Base-by-base conservation (phyloP, 768 basidiomycete genomes). In the Strobilomyces dryophilus region DNA sequence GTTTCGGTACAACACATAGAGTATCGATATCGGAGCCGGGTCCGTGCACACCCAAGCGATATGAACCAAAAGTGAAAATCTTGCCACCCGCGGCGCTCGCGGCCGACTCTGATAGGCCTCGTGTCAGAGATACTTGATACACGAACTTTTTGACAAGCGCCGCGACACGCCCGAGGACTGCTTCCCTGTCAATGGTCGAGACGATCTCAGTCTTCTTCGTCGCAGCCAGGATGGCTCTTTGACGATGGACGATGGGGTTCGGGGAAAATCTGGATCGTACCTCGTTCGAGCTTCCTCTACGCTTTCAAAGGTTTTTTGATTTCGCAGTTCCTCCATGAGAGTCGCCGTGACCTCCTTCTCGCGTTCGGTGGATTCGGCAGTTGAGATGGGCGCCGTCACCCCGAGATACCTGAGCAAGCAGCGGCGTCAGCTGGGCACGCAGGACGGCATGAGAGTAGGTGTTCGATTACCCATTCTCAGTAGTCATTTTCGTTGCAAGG, bases 21-120 rank as follows among this genome's bases (percentile, higher is more conserved):
- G 95, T 97, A 76, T 99, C 97, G 68, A 99, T 98, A 81, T 99
- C 95, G 45, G 87, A 79, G 4, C 92, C 89, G 34, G 95, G 97
- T 12, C 92, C 92, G 71, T 98, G 97, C 20, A 98, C 97, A 54
- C 97, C 97, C 45, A 99, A 76, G 62, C 97, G 88, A 77, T 98
- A 98, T 47, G 95, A 98, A 39, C 97, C 97, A 70, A 95, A 99
- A 8, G 97, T 98, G 71, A 93, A 99, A 68, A 99, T 98, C 77
- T 98, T 95, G 58, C 95, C 97, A 47, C 97, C 97, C 9, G 97
- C 92, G 45, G 90, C 85, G 47, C 74, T 81, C 9, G 95, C 95
- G 1, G 92, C 88, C 18, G 86, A 73, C 58, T 98, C 94, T 29
- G 94, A 95, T 43, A 95, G 75, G 8, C 95, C 95, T 37, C 79